phyloP scores from a whole-genome alignment of 2,329 filamentous ascomycete species.

The Lasiodiplodia sp. region DNA sequence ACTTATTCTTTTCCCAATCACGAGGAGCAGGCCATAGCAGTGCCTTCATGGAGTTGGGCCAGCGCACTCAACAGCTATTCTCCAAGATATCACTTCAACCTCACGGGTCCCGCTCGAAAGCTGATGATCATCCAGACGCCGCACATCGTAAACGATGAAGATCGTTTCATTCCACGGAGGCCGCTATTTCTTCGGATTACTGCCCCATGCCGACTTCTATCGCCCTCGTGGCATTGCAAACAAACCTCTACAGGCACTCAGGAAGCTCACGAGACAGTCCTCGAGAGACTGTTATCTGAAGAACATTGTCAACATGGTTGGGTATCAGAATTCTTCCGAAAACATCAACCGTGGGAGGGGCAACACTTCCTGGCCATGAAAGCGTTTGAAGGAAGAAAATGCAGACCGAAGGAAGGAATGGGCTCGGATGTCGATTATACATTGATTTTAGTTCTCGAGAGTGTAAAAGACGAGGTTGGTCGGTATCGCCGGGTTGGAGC shows the following conservation, averaged over 20 bases:
- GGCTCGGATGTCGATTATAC: background rate
- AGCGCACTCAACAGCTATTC: background rate
- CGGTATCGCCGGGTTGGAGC: no score
- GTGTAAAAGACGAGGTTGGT: no score
- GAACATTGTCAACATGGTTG: no score
- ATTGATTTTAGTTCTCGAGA: background rate
- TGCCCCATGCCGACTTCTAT: background rate
- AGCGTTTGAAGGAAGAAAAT: background rate
- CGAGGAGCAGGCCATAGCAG: rapidly evolving
- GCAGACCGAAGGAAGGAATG: no score
- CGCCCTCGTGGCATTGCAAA: background rate
- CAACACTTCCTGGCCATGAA: background rate
- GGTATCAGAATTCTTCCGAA: background rate
- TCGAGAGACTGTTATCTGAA: no score
- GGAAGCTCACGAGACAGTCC: no score
- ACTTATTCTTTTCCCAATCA: no score
- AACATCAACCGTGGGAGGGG: background rate
- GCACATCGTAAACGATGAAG: background rate
- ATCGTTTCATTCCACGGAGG: background rate
- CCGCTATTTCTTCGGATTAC: background rate
- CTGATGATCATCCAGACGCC: background rate
- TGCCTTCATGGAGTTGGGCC: background rate
- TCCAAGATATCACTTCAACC: no score
- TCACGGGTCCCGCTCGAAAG: no score
- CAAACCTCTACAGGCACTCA: background rate